phyloP scores from a whole-genome alignment of 495 filamentous ascomycete genomes.

The Xylaria sp. region DNA sequence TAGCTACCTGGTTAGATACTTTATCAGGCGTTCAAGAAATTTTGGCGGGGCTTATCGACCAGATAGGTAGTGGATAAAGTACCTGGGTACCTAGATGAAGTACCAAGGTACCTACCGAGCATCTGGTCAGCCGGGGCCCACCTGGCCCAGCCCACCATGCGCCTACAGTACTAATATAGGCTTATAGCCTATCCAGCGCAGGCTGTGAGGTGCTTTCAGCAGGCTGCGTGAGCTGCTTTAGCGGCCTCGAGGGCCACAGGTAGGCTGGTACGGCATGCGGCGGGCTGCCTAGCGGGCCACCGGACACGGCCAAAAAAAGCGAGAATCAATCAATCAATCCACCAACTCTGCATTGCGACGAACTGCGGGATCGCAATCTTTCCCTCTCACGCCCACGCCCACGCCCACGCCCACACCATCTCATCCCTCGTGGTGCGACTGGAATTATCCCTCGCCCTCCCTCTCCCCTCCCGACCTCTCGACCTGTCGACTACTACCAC shows the following conservation, averaged over 20 bases:
- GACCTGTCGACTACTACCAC: neutral
- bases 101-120: conserved; percentile 3
- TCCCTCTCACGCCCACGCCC: neutral
- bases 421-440: conserved; percentile 9
- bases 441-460: neutral
- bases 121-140: conserved; percentile 2
- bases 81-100: neutral
- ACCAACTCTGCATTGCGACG: conserved; percentile 26
- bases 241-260: conserved; percentile 4
- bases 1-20: neutral
- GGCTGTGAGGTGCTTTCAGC: neutral
- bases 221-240: conserved; percentile 6
- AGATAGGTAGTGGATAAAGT: neutral
- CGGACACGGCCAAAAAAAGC: conserved; percentile 18
- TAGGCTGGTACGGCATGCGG: conserved; percentile 6
- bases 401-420: neutral
- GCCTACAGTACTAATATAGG: neutral
- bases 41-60: conserved; percentile 30
- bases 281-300: conserved; percentile 14
- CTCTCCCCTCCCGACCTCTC: neutral
- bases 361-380: conserved; percentile 28
- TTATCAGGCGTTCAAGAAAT: conserved; percentile 22
- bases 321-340: conserved; percentile 21
- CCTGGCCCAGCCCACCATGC: conserved; percentile 3
- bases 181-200: neutral